Evolutionary conservation across 164 flowering plant species (phyloP), one percentile per base, ranked within the genome.

Genomic region (Warburgia ugandensis): DNA sequence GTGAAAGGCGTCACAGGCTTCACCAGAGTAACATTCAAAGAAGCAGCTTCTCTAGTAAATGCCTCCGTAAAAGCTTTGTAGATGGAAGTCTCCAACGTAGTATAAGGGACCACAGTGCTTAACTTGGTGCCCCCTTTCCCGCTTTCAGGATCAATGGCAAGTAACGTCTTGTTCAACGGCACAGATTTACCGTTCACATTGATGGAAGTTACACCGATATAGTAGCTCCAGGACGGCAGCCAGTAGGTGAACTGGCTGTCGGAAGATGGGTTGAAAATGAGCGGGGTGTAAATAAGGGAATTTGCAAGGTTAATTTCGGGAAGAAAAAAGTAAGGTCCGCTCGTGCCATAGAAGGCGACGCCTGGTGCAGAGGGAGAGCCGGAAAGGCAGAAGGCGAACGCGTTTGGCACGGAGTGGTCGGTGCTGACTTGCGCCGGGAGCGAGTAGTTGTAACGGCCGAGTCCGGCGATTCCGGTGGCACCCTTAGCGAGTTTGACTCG

Each of bases 351-450:
- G 0, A 70, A 20, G 17, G 66, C 71, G 12, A 73, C 75, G 2
- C 4, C 47, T 1, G 73, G 46, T 12, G 53, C 14, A 0, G 50
- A 22, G 1, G 71, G 45, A 7, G 63, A 48, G n/a, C n/a, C n/a
- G 1, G 68, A n/a, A 0, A 69, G 44, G 41, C 75, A 75, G 5
- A 75, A 13, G 2, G 71, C 73, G 10, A 75, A 75, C 32, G 62
- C 69, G 10, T 53, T 29, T n/a, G 12, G 21, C 45, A 75, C 59
- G 29, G 58, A 44, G 21, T 67, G 62, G 0, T 57, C 49, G 0
- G 63, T 25, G 1, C 72, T 49, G 7, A 72, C 39, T 20, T 69
- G 73, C 0, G 65, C 29, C 1, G 71, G 75, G 1, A 69, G 42
- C 0, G 50, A 58, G 20, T 60, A 40, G 7, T 20, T 27, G 8